Conservation (phyloP, 345 rosid species). For the Anastatica hierochuntica region DNA sequence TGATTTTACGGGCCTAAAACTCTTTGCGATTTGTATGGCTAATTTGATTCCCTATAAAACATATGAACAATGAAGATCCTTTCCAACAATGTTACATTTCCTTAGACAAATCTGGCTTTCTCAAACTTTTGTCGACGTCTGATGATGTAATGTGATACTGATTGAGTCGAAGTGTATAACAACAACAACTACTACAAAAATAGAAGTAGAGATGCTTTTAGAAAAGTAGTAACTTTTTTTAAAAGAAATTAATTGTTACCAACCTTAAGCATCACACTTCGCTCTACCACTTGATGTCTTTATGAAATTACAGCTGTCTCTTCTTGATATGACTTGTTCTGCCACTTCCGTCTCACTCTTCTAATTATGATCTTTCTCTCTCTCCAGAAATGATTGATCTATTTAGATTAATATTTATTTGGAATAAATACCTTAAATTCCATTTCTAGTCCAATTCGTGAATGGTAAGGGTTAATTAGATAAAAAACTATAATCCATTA, state of each 20-base stretch:
- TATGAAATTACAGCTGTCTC: constrained; percentile 29
- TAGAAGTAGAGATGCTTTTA: too few relatives aligned
- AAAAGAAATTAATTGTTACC: too few relatives aligned
- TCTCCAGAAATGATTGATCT: constrained; percentile 24
- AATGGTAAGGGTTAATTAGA: too few relatives aligned
- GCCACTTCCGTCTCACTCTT: constrained; percentile 18
- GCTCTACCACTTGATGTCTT: constrained; percentile 27
- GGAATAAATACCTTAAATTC: background rate
- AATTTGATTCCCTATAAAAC: too few relatives aligned
- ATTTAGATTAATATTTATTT: background rate
- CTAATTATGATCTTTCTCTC: constrained; percentile 12
- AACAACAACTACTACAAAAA: too few relatives aligned
- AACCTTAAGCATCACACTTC: constrained; percentile 26
- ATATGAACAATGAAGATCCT: too few relatives aligned
- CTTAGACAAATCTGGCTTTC: constrained; percentile 20
- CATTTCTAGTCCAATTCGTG: too few relatives aligned
- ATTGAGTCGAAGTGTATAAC: too few relatives aligned
- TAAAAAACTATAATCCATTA: too few relatives aligned
- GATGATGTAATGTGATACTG: constrained; percentile 19
- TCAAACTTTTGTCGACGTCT: constrained; percentile 11
- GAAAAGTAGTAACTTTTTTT: too few relatives aligned
- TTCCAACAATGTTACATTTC: constrained; percentile 18
- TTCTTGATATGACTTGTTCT: constrained; percentile 29
- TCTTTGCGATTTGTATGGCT: too few relatives aligned
- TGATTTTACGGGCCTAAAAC: too few relatives aligned